Conservation (phyloP, 371 early-diverging fungal genomes). For the Hamiltosporidium magnivora region DNA sequence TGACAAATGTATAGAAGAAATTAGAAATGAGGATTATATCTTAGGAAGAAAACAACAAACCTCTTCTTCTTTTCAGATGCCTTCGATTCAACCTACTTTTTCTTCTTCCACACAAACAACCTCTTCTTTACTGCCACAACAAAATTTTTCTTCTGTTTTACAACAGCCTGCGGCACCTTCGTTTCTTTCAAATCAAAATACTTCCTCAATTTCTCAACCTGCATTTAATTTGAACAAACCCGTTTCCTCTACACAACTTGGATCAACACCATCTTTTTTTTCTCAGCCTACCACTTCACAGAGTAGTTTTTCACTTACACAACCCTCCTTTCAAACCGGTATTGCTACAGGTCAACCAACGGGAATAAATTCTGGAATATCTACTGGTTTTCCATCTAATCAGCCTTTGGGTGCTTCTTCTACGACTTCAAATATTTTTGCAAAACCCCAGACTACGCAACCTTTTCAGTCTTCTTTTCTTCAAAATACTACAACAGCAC, state of each 20-base stretch:
- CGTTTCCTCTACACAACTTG: background rate
- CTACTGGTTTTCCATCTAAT: background rate
- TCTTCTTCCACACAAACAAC: background rate
- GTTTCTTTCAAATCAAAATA: background rate
- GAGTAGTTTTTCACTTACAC: background rate
- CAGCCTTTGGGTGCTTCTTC: background rate
- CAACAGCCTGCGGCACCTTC: background rate
- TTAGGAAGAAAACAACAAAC: background rate
- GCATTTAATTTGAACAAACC: background rate
- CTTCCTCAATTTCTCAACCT: background rate
- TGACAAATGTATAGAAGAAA: background rate
- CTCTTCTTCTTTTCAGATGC: background rate
- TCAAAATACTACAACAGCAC: background rate
- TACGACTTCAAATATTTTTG: background rate
- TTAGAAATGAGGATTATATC: background rate
- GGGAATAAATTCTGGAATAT: too few species aligned
- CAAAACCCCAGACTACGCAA: background rate
- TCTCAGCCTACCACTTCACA: background rate
- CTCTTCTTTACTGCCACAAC: background rate
- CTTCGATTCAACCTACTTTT: background rate
- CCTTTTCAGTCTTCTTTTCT: background rate
- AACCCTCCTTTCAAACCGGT: background rate
- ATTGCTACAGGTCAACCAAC: too few species aligned
- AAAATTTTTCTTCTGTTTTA: background rate
- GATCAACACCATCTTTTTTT: too few species aligned